These are phyloP conservation scores for Apiotrichum domesticum DNA, from an alignment of 1,284 basidiomycete genomes.

Conservation along the genomic window DNA sequence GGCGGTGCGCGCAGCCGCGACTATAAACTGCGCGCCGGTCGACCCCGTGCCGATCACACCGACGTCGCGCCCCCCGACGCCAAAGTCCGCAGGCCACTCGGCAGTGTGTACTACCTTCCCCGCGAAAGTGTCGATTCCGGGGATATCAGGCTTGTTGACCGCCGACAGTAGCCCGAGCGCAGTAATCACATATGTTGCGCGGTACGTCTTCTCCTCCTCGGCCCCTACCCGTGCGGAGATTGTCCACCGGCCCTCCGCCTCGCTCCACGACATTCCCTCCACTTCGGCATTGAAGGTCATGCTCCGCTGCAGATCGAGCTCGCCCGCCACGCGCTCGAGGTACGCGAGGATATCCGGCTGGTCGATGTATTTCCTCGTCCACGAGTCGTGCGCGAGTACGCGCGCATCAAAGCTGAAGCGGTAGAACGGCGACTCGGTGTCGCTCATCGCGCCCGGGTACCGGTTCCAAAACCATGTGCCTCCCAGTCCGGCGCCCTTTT, in stretches of 20 bases:
- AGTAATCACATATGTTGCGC: slow-evolving; percentile 24
- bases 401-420: slow-evolving; percentile 17
- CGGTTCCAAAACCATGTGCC: slow-evolving; percentile 15
- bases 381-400: slow-evolving; percentile 13
- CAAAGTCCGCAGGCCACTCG: slow-evolving; percentile 5
- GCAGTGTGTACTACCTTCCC: slow-evolving; percentile 12
- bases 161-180: slow-evolving; percentile 12
- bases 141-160: slow-evolving; percentile 18
- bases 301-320: slow-evolving; percentile 21
- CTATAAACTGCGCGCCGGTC: slow-evolving; percentile 9
- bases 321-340: slow-evolving; percentile 18
- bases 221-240: neutral
- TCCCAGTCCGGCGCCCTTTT: slow-evolving; percentile 6
- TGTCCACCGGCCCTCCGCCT: neutral
- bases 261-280: slow-evolving; percentile 2
- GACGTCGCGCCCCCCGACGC: slow-evolving; percentile 1
- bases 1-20: neutral
- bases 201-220: neutral
- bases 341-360: slow-evolving; percentile 29
- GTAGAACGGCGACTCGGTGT: slow-evolving; percentile 29
- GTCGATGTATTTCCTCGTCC: slow-evolving; percentile 25
- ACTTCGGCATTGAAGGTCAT: slow-evolving; percentile 20
- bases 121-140: slow-evolving; percentile 6
- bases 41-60: slow-evolving; percentile 10
- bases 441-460: slow-evolving; percentile 27